Conservation (phyloP, 1,284 basidiomycete genomes). For the Calocybe gambosa region DNA sequence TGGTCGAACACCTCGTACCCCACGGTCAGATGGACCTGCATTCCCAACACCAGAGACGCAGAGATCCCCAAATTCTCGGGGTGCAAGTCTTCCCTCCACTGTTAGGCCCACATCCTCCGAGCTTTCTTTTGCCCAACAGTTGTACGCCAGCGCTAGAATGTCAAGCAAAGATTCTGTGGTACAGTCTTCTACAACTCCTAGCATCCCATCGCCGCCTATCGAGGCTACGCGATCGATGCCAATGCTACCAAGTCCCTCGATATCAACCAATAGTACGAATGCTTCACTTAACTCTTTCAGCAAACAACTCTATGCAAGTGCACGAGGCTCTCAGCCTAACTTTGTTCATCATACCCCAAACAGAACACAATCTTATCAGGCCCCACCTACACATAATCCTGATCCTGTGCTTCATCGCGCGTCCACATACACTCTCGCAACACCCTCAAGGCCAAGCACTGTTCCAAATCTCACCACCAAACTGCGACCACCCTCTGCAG, state of each 20-base stretch:
- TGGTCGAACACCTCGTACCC: neutral
- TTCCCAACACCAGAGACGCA: neutral
- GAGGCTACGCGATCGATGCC: neutral
- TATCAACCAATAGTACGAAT: neutral
- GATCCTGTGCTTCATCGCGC: slow-evolving; percentile 8
- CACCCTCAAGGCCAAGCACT: slow-evolving; percentile 1
- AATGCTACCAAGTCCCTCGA: neutral
- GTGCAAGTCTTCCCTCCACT: neutral
- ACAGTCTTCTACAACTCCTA: neutral
- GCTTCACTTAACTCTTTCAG: no score
- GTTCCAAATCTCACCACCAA: slow-evolving; percentile 5
- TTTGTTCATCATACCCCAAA: slow-evolving; percentile 5
- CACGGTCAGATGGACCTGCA: neutral
- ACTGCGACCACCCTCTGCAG: slow-evolving; percentile 10
- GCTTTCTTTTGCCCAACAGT: slow-evolving; percentile 15
- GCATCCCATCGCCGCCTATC: slow-evolving; percentile 9
- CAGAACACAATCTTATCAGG: slow-evolving; percentile 12
- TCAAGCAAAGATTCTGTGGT: slow-evolving; percentile 1
- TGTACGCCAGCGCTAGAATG: slow-evolving; percentile 15
- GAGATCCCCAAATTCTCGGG: neutral
- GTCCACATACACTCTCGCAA: slow-evolving; percentile 5
- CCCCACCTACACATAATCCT: slow-evolving; percentile 1
- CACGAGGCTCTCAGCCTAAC: no score
- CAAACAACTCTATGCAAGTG: no score
- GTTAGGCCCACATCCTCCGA: slow-evolving; percentile 3